These are phyloP conservation scores for Pilaira anomala DNA, from an alignment of 192 early-diverging fungal species.

Conservation along the genomic window DNA sequence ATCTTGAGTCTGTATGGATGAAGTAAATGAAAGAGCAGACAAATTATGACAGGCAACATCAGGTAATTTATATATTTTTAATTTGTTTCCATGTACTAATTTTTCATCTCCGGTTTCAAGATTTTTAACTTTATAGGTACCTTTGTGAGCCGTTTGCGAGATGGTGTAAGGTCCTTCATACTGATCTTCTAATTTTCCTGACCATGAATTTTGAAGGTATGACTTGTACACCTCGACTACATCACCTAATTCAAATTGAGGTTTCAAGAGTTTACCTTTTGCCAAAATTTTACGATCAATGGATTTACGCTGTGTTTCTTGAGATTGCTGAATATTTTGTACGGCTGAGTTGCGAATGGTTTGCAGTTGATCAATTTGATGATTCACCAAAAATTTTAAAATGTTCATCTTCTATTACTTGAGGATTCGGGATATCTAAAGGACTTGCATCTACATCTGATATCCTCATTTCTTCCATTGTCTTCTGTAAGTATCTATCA, in stretches of 20 bases:
- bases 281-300: background rate
- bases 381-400: background rate
- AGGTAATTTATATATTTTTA: background rate
- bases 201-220: too few species aligned
- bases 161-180: too few species aligned
- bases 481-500: background rate
- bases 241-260: background rate
- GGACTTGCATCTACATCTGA: background rate
- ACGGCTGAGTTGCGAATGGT: background rate
- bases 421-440: too few species aligned
- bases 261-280: background rate
- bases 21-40: too few species aligned
- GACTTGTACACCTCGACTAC: too few species aligned
- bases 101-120: background rate
- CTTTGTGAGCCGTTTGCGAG: too few species aligned
- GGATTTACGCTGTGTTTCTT: background rate
- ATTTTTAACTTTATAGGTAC: too few species aligned
- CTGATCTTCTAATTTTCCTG: too few species aligned
- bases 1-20: too few species aligned
- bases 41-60: background rate
- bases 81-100: background rate
- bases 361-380: background rate
- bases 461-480: background rate
- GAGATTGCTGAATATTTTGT: background rate
- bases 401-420: too few species aligned